These are phyloP conservation scores for Amanita inopinata DNA, from an alignment of 768 basidiomycete genomes.

Conservation along the genomic window DNA sequence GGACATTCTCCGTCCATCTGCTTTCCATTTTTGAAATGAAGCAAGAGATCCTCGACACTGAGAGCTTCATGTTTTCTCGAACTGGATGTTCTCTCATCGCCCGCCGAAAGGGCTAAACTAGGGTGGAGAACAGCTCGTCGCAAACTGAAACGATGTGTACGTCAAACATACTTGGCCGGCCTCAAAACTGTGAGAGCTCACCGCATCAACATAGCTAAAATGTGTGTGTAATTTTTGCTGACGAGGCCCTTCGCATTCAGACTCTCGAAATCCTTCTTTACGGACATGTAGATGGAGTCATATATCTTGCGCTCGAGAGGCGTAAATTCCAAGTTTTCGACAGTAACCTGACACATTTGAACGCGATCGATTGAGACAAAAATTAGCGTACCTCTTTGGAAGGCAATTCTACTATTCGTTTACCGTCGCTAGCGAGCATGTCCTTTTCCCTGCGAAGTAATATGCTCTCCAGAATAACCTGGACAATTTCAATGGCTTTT, in stretches of 20 bases:
- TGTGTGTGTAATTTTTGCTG: constrained; percentile 76
- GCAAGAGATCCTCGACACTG: constrained; percentile 51
- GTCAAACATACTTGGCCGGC: too few species aligned
- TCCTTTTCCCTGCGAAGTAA: constrained; percentile 87
- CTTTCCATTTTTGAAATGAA: constrained; percentile 36
- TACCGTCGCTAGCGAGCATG: constrained; percentile 81
- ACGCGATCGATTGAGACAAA: background rate
- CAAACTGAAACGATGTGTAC: too few species aligned
- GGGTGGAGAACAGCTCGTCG: constrained; percentile 93
- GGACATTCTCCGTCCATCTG: constrained; percentile 19
- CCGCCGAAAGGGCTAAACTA: constrained; percentile 54
- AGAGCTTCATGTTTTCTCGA: constrained; percentile 32
- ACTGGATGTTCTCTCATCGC: constrained; percentile 31
- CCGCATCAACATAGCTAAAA: constrained; percentile 94
- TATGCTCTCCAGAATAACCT: constrained; percentile 85
- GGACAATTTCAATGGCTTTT: constrained; percentile 90
- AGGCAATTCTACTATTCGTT: constrained; percentile 81
- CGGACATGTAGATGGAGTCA: constrained; percentile 72
- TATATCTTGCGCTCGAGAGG: constrained; percentile 80
- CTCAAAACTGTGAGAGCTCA: constrained; percentile 19
- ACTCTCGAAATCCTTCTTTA: constrained; percentile 72
- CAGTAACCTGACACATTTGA: constrained; percentile 34
- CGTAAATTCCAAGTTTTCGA: constrained; percentile 76
- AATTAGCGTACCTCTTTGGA: constrained; percentile 55
- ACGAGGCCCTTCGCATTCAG: constrained; percentile 71